These are phyloP conservation scores for Nymphaea thermarum DNA, from an alignment of 164 flowering plant species.

Conservation along the genomic window DNA sequence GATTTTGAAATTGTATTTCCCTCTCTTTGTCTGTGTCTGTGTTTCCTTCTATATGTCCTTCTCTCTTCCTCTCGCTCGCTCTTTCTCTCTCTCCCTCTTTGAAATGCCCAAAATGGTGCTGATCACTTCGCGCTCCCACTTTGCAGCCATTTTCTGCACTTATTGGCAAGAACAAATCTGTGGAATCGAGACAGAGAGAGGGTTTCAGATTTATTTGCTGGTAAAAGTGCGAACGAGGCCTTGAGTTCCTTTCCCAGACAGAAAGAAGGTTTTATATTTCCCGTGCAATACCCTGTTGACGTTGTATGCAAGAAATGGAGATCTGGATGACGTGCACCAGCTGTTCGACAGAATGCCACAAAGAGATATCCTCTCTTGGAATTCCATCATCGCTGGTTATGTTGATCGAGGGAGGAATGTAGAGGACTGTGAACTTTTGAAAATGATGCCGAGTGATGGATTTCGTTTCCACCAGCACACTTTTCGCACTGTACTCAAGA, in stretches of 20 bases:
- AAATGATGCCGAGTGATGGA: conserved; percentile 35
- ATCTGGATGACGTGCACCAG: conserved; percentile 24
- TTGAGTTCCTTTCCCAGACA: too few relatives aligned
- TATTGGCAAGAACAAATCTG: too few relatives aligned
- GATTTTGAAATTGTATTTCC: background rate
- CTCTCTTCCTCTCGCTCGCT: too few relatives aligned
- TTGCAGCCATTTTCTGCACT: too few relatives aligned
- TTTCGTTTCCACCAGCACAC: conserved; percentile 42
- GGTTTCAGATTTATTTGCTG: too few relatives aligned
- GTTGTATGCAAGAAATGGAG: conserved; percentile 31
- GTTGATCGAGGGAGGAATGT: conserved; percentile 29
- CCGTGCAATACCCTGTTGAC: conserved; percentile 35
- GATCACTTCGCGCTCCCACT: too few relatives aligned
- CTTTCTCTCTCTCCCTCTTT: too few relatives aligned
- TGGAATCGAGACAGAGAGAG: too few relatives aligned
- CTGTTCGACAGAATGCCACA: conserved; percentile 66
- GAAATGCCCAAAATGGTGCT: too few relatives aligned
- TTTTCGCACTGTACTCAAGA: conserved; percentile 62
- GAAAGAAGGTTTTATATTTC: too few relatives aligned
- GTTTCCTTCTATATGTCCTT: background rate
- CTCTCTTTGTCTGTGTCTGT: background rate
- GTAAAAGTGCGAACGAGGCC: too few relatives aligned
- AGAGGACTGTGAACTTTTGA: conserved; percentile 27
- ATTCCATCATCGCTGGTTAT: conserved; percentile 56
- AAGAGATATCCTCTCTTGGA: conserved; percentile 73